phyloP scores from a whole-genome alignment of 208 protist genomes.

The Leishmania gerbilli region DNA sequence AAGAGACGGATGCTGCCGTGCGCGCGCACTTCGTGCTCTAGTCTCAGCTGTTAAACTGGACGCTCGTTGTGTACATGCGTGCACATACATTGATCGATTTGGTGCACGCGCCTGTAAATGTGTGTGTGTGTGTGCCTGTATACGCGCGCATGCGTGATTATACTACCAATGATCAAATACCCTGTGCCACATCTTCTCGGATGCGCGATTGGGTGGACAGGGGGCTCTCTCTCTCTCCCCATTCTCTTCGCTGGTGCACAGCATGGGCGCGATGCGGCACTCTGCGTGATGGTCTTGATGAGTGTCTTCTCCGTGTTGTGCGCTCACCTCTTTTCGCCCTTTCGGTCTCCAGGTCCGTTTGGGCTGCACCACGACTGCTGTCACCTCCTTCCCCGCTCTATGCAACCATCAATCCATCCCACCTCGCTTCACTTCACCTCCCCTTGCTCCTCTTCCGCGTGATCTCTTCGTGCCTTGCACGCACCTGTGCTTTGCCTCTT shows the following conservation, averaged over 20 bases:
- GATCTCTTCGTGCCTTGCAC: not conserved
- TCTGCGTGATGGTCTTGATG: not conserved
- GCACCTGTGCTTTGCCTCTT: not conserved
- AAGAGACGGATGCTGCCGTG: conserved; percentile 48
- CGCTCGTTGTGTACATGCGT: not conserved
- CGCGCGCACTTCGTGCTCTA: conserved; percentile 38
- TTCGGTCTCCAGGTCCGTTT: not conserved
- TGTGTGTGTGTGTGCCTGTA: not conserved
- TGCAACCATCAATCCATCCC: not conserved
- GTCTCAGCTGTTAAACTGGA: conserved; percentile 12
- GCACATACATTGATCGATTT: not conserved
- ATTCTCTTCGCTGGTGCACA: not conserved
- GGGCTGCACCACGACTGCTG: conserved; percentile 3
- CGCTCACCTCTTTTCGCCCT: conserved; percentile 8
- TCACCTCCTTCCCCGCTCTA: not conserved
- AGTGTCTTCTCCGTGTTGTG: conserved; percentile 11
- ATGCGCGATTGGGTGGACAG: not conserved
- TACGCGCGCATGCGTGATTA: not conserved
- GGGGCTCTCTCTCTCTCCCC: not conserved
- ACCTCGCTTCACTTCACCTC: not conserved
- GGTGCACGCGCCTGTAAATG: not conserved
- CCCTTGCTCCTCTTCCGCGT: not conserved
- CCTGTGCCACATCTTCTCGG: not conserved
- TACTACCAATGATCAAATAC: not conserved
- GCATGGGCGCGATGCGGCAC: not conserved